Conservation (phyloP, 805 yeast genomes). For the Candida vaughaniae region DNA sequence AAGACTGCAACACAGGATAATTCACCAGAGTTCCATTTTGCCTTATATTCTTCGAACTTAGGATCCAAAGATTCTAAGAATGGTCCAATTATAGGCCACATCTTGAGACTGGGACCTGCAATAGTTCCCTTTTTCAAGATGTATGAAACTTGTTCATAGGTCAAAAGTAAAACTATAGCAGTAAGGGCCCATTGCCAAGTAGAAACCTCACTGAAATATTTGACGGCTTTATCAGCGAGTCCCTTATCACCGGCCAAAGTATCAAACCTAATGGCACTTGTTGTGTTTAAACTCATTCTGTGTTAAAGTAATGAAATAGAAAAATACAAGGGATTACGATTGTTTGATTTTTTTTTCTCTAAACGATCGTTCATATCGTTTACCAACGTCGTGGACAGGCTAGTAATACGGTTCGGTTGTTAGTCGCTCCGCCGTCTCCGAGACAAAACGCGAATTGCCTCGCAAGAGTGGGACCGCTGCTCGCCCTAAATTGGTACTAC, state of each 20-base stretch:
- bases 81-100: slow-evolving; percentile 97
- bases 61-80: slow-evolving; percentile 93
- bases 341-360: slow-evolving; percentile 6
- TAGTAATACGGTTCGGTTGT: background rate
- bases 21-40: slow-evolving; percentile 94
- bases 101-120: slow-evolving; percentile 84
- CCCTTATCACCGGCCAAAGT: background rate
- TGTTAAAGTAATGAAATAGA: no score
- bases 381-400: no score
- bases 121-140: slow-evolving; percentile 79
- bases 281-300: slow-evolving; percentile 9
- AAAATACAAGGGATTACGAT: no score
- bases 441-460: slow-evolving; percentile 3
- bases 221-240: background rate
- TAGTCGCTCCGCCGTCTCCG: slow-evolving; percentile 2
- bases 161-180: slow-evolving; percentile 45
- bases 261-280: background rate
- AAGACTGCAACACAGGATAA: slow-evolving; percentile 95
- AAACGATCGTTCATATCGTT: slow-evolving; percentile 17
- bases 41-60: slow-evolving; percentile 87
- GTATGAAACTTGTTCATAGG: slow-evolving; percentile 77
- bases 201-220: background rate
- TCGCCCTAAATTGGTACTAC: no score
- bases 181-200: slow-evolving; percentile 48
- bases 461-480: slow-evolving; percentile 1